These are phyloP conservation scores for Candida maris DNA, from an alignment of 805 yeast genomes.

Conservation along the genomic window DNA sequence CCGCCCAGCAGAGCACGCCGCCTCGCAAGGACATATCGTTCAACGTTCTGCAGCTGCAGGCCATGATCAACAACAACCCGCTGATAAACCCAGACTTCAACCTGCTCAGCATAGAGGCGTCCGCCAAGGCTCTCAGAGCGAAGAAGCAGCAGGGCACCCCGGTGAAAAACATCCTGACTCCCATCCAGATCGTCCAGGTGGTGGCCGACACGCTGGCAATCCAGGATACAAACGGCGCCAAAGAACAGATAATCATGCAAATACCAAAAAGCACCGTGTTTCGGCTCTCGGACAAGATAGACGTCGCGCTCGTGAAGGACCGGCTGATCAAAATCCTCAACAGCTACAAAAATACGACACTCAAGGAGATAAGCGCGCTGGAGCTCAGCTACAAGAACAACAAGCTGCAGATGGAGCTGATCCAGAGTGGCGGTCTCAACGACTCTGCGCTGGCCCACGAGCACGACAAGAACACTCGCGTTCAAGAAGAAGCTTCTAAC, in stretches of 20 bases:
- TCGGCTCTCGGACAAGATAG: slow-evolving; percentile 29
- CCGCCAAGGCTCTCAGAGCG: slow-evolving; percentile 20
- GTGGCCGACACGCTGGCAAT: slow-evolving; percentile 33
- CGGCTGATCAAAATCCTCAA: slow-evolving; percentile 32
- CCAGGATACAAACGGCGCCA: slow-evolving; percentile 25
- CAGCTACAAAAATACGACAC: slow-evolving; percentile 30
- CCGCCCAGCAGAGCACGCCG: slow-evolving; percentile 31
- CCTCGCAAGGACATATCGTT: slow-evolving; percentile 33
- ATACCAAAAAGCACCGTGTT: slow-evolving; percentile 33
- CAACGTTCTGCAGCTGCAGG: slow-evolving; percentile 33
- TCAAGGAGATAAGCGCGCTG: slow-evolving; percentile 35
- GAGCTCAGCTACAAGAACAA: slow-evolving; percentile 35
- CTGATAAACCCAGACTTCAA: slow-evolving; percentile 34
- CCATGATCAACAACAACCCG: slow-evolving; percentile 36
- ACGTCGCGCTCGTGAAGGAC: slow-evolving; percentile 31
- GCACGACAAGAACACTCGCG: slow-evolving; percentile 12
- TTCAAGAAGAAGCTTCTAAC: slow-evolving; percentile 13
- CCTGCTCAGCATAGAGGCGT: slow-evolving; percentile 29
- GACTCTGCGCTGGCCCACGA: slow-evolving; percentile 30
- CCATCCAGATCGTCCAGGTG: slow-evolving; percentile 34
- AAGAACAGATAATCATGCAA: slow-evolving; percentile 30
- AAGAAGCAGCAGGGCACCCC: slow-evolving; percentile 20
- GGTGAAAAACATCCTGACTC: slow-evolving; percentile 25
- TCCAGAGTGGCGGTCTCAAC: slow-evolving; percentile 40
- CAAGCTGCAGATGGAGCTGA: slow-evolving; percentile 37